Percentiles rank a stretch among this genome's conserved stretches.
phyloP scores from a whole-genome alignment of 179 eudicot genomes.

The Vitellaria paradoxa region DNA sequence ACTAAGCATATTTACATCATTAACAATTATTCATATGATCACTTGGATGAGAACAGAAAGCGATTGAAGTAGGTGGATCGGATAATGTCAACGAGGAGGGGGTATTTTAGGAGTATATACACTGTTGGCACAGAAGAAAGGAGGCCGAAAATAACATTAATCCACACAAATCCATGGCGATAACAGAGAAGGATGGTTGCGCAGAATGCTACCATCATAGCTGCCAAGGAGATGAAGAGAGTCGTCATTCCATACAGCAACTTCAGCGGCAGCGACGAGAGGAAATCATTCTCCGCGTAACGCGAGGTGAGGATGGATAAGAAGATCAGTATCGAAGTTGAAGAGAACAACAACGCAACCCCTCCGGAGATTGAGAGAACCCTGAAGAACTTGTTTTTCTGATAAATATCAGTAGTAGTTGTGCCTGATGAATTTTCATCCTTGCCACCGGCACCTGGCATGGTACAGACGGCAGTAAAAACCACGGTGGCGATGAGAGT shows the following conservation, averaged over 20 bases:
- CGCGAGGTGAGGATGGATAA: background rate
- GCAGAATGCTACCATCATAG: background rate
- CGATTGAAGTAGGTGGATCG: too few species aligned
- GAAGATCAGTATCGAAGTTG: background rate
- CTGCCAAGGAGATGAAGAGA: background rate
- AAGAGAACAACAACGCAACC: background rate
- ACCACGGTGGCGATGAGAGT: conserved; percentile 11
- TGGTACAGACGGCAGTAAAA: background rate
- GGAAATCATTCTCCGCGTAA: background rate
- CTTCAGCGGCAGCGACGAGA: background rate
- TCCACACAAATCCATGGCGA: background rate
- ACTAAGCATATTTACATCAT: too few species aligned
- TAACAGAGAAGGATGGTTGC: background rate
- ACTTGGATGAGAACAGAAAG: too few species aligned
- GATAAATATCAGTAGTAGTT: too few species aligned
- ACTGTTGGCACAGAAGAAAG: background rate
- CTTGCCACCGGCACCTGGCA: conserved; percentile 13
- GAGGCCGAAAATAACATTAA: background rate
- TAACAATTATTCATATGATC: too few species aligned
- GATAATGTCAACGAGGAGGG: too few species aligned
- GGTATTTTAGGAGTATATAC: too few species aligned
- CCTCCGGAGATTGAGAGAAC: background rate
- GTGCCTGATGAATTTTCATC: background rate
- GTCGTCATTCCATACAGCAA: background rate
- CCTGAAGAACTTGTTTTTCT: background rate